Conservation (phyloP, 1,139 yeast genomes). For the Ogataea hybrid region DNA sequence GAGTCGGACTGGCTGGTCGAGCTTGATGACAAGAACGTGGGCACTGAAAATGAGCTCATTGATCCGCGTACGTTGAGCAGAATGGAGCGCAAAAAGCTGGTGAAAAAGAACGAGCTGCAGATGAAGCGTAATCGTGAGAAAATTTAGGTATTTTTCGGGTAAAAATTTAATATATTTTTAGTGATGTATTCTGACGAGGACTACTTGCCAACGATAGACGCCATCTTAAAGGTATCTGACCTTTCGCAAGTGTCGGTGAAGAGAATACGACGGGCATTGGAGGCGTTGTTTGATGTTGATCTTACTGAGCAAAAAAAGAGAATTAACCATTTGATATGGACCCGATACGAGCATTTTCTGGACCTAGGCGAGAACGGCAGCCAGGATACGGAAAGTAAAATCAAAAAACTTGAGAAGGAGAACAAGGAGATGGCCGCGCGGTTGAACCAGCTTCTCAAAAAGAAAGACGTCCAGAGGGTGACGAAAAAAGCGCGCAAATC, state of each 20-base stretch:
- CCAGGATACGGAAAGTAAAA: conserved; percentile 27
- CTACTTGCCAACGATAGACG: conserved; percentile 69
- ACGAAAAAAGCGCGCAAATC: conserved; percentile 13
- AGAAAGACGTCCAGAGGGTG: conserved; percentile 13
- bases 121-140: conserved; percentile 65
- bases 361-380: conserved; percentile 41
- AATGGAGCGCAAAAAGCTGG: conserved; percentile 78
- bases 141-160: background rate
- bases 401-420: conserved; percentile 30
- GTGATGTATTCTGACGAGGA: conserved; percentile 12
- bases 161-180: background rate
- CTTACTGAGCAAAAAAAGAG: conserved; percentile 47
- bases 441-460: conserved; percentile 36
- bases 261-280: conserved; percentile 66
- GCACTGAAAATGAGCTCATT: conserved; percentile 66
- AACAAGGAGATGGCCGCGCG: conserved; percentile 47
- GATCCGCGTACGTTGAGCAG: conserved; percentile 85
- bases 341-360: conserved; percentile 46
- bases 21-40: conserved; percentile 71
- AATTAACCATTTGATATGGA: conserved; percentile 59
- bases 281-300: conserved; percentile 61
- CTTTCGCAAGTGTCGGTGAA: conserved; percentile 71
- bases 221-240: conserved; percentile 72
- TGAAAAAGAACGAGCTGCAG: conserved; percentile 83
- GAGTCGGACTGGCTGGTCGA: conserved; percentile 97